These are phyloP conservation scores for Saturnispora halmiae DNA, from an alignment of 805 yeast genomes.

Conservation along the genomic window DNA sequence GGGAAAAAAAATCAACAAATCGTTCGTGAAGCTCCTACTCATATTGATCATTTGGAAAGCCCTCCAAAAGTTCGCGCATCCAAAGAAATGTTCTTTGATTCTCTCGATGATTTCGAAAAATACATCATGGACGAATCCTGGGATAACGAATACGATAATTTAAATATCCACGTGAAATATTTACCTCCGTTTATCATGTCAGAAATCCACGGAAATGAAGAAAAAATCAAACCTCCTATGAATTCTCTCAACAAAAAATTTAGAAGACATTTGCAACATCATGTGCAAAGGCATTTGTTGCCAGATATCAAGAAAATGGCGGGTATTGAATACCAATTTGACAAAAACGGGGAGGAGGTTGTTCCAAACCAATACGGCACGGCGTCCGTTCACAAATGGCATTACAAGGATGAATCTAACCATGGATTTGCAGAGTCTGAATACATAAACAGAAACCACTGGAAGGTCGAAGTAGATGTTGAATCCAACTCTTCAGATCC, in stretches of 20 bases:
- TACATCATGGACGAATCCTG: conserved; percentile 64
- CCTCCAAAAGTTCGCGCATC: conserved; percentile 26
- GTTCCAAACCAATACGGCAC: conserved; percentile 35
- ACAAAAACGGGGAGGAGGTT: conserved; percentile 41
- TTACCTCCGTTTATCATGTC: conserved; percentile 66
- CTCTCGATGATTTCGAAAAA: conserved; percentile 50
- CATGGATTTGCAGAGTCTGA: conserved; percentile 45
- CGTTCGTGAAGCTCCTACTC: conserved; percentile 22
- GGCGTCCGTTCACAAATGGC: conserved; percentile 50
- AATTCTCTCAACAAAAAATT: conserved; percentile 65
- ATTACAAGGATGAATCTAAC: conserved; percentile 46
- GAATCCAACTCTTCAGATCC: conserved; percentile 62
- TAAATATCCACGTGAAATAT: conserved; percentile 58
- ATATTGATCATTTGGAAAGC: conserved; percentile 23
- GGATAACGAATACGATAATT: conserved; percentile 64
- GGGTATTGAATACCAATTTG: conserved; percentile 38
- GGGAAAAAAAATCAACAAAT: conserved; percentile 21
- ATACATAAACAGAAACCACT: conserved; percentile 43
- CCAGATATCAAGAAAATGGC: conserved; percentile 54
- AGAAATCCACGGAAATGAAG: conserved; percentile 59
- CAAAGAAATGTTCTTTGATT: conserved; percentile 43
- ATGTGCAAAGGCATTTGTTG: conserved; percentile 59
- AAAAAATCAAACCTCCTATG: conserved; percentile 61
- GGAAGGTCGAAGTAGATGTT: conserved; percentile 56
- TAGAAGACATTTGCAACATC: conserved; percentile 67